Conservation (phyloP, 1,284 basidiomycete genomes). For the Acaromyces ingoldii region DNA sequence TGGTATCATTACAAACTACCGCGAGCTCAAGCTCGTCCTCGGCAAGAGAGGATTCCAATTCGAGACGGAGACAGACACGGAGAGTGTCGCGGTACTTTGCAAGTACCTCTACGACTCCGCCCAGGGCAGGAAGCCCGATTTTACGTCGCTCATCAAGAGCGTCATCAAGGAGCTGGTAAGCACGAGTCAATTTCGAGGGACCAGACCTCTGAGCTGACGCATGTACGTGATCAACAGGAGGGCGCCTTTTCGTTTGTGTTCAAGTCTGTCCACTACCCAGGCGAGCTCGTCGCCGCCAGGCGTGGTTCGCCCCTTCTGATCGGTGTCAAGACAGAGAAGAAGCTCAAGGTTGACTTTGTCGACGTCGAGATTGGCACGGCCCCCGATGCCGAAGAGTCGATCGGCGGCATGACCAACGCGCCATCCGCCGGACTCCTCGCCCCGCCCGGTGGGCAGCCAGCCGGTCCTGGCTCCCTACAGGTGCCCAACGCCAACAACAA, state of each 20-base stretch:
- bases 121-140: conserved; percentile 78
- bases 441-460: conserved; percentile 59
- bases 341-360: conserved; percentile 99
- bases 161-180: conserved; percentile 81
- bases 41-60: conserved; percentile 94
- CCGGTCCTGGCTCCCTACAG: conserved; percentile 45
- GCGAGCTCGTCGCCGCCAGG: conserved; percentile 90
- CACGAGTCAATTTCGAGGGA: neutral
- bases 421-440: conserved; percentile 59
- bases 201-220: neutral
- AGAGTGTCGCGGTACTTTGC: conserved; percentile 89
- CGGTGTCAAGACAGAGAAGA: conserved; percentile 99
- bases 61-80: conserved; percentile 94
- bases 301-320: conserved; percentile 94
- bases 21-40: conserved; percentile 83
- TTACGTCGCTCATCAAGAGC: conserved; percentile 88
- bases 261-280: conserved; percentile 94
- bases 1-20: conserved; percentile 94
- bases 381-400: conserved; percentile 25
- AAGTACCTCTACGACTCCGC: conserved; percentile 97
- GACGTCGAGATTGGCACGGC: conserved; percentile 69
- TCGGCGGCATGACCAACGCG: conserved; percentile 11
- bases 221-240: conserved; percentile 56
- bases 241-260: conserved; percentile 99
- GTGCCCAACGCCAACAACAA: conserved; percentile 56